Percentiles rank a stretch among this genome's conserved stretches.
phyloP scores from a whole-genome alignment of 164 flowering plant genomes.

The Warburgia ugandensis region DNA sequence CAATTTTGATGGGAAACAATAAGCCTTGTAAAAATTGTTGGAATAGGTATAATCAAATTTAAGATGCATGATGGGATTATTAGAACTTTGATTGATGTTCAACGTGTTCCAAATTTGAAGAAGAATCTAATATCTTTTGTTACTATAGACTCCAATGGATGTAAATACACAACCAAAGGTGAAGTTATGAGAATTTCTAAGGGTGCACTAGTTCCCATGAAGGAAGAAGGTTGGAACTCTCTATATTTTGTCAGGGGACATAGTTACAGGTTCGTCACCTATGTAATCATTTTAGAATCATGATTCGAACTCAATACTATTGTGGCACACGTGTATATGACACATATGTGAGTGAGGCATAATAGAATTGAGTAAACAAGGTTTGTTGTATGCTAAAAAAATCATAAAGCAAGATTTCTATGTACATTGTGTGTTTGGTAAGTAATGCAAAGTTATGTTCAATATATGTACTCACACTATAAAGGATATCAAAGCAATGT shows the following conservation, averaged over 20 bases:
- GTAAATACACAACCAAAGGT: no score
- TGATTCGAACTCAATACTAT: neutral
- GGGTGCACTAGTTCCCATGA: neutral
- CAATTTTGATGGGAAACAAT: no score
- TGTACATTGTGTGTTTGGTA: neutral
- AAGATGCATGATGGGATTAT: no score
- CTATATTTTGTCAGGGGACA: neutral
- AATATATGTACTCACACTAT: no score
- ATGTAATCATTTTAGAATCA: neutral
- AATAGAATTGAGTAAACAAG: neutral
- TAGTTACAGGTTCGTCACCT: neutral
- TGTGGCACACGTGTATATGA: neutral
- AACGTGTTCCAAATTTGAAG: neutral
- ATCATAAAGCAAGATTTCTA: neutral
- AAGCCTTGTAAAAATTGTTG: no score
- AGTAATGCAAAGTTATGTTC: neutral
- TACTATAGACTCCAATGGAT: constrained; percentile 3
- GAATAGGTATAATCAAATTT: no score
- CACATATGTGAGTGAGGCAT: neutral
- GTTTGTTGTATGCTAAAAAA: neutral
- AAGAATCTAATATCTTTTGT: neutral
- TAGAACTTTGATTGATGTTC: neutral
- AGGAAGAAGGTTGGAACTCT: neutral
- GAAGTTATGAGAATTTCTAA: neutral
- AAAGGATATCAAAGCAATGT: no score